Evolutionary conservation across 2,329 filamentous ascomycete genomes (phyloP), one percentile per base, ranked within the genome.

Genomic region (Dryadomyces sulphureus): DNA sequence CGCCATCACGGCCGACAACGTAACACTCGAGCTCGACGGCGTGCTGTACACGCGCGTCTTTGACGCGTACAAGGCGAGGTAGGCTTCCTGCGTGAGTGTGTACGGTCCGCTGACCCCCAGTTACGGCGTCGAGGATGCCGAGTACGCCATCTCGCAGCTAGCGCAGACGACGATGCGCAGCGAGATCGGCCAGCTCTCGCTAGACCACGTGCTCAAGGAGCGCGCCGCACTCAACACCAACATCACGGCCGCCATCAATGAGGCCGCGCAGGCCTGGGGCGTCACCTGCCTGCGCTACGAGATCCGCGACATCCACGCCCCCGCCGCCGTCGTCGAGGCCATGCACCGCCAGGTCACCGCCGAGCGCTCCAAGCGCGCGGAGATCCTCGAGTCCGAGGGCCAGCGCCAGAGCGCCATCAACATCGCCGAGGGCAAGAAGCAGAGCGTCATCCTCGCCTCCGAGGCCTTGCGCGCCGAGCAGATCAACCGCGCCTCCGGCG

Each of bases 261-360:
- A 96, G 63, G 92, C 92, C 1, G 90, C 92, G 5, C 83, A 93
- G 57, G 90, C 90, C 45, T 98, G 92, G 92, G 92, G 92, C 49
- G 87, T 98, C 19, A 86, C 87, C 30, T 98, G 92, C 60, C 73
- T 98, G 50, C 83, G 92, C 48, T 98, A 98, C 69, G 92, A 98
- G 66, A 98, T 98, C 61, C 77, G 92, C 54, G 92, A 98, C 64
- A 98, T 98, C 58, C 92, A 98, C 65, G 92, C 92, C 0, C 92
- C 92, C 2, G 85, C 81, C 27, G 83, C 84, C 43, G 92, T 98
- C 12, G 90, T 96, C 50, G 86, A 89, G 57, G 92, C 92, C 57
- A 98, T 98, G 92, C 92, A 98, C 69, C 78, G 92, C 53, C 90
- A 96, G 63, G 92, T 98, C 43, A 96, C 92, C 0, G 92, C 92